These are phyloP conservation scores for Chlorophyllum brunneum DNA, from an alignment of 768 basidiomycete species.

Conservation along the genomic window DNA sequence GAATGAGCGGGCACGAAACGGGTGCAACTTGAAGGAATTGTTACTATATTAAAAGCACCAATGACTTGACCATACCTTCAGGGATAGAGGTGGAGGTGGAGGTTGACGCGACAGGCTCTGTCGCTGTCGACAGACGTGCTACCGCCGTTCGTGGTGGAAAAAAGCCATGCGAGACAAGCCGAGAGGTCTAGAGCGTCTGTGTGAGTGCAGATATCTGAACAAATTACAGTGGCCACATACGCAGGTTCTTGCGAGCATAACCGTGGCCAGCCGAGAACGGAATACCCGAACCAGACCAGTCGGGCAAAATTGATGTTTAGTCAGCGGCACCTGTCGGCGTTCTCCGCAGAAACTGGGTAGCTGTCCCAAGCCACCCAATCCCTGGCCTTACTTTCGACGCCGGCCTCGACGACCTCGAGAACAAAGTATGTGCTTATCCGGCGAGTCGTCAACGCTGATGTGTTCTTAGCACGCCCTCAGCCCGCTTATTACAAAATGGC, in stretches of 20 bases:
- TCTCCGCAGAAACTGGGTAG: conserved; percentile 35
- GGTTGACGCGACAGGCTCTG: not conserved
- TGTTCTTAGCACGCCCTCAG: conserved; percentile 20
- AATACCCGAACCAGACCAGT: conserved; percentile 17
- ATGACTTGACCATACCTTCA: conserved; percentile 1
- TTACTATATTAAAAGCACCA: too few relatives aligned
- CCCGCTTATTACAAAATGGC: conserved; percentile 52
- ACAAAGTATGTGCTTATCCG: conserved; percentile 29
- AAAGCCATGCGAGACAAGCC: not conserved
- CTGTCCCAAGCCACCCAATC: conserved; percentile 36
- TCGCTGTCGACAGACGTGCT: conserved; percentile 9
- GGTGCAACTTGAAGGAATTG: conserved; percentile 30
- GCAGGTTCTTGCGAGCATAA: conserved; percentile 15
- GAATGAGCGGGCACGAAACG: conserved; percentile 45
- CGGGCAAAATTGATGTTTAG: conserved; percentile 25
- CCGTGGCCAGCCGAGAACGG: conserved; percentile 17
- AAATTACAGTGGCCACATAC: conserved; percentile 4
- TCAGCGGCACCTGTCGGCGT: conserved; percentile 28
- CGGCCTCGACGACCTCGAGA: conserved; percentile 42
- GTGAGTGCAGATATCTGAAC: not conserved
- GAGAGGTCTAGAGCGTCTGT: not conserved
- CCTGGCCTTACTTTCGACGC: conserved; percentile 26
- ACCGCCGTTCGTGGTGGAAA: not conserved
- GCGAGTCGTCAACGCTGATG: conserved; percentile 15
- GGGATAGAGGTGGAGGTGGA: not conserved